A percentile compares a stretch with the other conserved stretches of the same genome.
Evolutionary conservation across 352 stramenopile genomes (phyloP).

Genomic region (Pythium phragmiticola): DNA sequence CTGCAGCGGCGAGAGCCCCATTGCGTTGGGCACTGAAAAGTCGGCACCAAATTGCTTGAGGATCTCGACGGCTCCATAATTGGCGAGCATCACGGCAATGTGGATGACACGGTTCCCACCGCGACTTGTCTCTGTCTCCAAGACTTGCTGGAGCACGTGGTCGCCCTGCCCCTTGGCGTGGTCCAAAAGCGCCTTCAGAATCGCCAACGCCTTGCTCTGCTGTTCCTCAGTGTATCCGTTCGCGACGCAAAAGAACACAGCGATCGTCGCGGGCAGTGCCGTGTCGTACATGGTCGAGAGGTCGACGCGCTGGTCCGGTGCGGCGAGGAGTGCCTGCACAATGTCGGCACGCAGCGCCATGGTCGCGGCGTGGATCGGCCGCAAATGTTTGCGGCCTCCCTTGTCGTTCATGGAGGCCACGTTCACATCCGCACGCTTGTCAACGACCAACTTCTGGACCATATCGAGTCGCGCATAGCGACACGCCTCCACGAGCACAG

Average conservation of each 20-base stretch:
- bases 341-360: constrained; percentile 47
- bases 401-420: constrained; percentile 32
- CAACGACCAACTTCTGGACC: constrained; percentile 31
- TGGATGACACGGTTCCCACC: constrained; percentile 46
- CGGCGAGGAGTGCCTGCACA: constrained; percentile 40
- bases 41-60: constrained; percentile 36
- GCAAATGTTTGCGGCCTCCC: constrained; percentile 38
- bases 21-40: constrained; percentile 29
- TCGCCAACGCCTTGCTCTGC: constrained; percentile 33
- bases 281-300: constrained; percentile 33
- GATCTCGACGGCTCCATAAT: constrained; percentile 45
- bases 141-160: constrained; percentile 30
- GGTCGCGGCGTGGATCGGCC: constrained; percentile 51
- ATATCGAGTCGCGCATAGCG: constrained; percentile 50
- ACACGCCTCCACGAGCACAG: constrained; percentile 53
- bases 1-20: constrained; percentile 38
- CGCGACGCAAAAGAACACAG: constrained; percentile 47
- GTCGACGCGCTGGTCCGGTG: constrained; percentile 13
- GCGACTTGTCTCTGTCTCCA: constrained; percentile 41
- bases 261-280: constrained; percentile 41
- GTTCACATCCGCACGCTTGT: constrained; percentile 41
- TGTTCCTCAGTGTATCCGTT: constrained; percentile 55
- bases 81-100: constrained; percentile 45
- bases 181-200: constrained; percentile 40
- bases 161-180: constrained; percentile 34